Conservation (phyloP, 2,329 filamentous ascomycete species). For the Ceratocystis variospora region DNA sequence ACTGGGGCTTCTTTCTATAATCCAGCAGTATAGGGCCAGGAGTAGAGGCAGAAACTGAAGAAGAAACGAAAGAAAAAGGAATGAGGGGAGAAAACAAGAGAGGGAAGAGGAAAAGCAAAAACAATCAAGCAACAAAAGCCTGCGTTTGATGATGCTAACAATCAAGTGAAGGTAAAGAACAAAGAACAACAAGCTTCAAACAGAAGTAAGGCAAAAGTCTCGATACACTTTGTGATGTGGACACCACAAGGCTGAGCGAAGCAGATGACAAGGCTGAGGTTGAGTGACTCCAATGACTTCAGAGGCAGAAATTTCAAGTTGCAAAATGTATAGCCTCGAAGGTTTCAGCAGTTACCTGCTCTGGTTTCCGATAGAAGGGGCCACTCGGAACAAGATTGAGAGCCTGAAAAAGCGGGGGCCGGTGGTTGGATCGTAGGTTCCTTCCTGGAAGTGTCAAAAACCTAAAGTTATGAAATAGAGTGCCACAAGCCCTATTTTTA, state of each 20-base stretch:
- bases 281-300: background rate
- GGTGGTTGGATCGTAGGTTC: constrained; percentile 2
- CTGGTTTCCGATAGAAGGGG: background rate
- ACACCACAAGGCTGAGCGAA: constrained; percentile 1
- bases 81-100: background rate
- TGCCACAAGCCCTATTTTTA: background rate
- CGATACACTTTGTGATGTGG: background rate
- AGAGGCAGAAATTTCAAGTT: background rate
- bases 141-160: background rate
- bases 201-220: constrained; percentile 4
- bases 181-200: constrained; percentile 5
- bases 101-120: background rate
- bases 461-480: background rate
- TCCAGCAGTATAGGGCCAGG: background rate
- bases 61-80: background rate
- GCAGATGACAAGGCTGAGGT: background rate
- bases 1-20: background rate
- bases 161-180: background rate
- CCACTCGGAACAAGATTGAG: background rate
- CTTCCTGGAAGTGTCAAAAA: background rate
- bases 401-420: background rate
- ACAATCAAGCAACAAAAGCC: background rate
- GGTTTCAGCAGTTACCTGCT: background rate
- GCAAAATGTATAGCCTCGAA: background rate
- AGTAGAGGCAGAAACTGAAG: background rate